phyloP scores from a whole-genome alignment of 2,329 filamentous ascomycete species.

The Coniochaeta sp. region DNA sequence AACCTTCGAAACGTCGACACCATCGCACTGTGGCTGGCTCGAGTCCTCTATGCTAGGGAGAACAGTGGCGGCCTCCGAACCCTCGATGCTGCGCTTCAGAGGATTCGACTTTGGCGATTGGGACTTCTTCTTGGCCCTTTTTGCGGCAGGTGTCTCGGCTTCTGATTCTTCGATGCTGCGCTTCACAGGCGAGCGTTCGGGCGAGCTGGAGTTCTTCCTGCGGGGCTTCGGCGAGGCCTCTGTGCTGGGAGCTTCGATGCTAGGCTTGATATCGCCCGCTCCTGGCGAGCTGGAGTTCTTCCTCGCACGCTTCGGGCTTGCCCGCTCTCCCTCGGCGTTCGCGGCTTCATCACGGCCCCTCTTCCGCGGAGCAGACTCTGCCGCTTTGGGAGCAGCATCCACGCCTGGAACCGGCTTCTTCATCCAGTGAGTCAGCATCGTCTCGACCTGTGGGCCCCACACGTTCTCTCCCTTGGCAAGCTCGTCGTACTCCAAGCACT shows the following conservation, averaged over 20 bases:
- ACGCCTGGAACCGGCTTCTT: slow-evolving; percentile 6
- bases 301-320: not conserved
- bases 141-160: not conserved
- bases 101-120: not conserved
- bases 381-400: not conserved
- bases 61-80: not conserved
- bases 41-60: not conserved
- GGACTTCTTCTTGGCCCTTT: not conserved
- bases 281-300: slow-evolving; percentile 1
- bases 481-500: slow-evolving; percentile 73
- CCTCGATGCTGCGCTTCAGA: not conserved
- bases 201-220: not conserved
- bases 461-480: slow-evolving; percentile 68
- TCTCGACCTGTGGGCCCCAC: slow-evolving; percentile 70
- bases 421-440: slow-evolving; percentile 36
- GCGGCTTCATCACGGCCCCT: not conserved
- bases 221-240: not conserved
- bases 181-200: not conserved
- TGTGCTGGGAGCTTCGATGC: not conserved
- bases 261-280: not conserved
- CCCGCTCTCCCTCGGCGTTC: not conserved
- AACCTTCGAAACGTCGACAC: not conserved
- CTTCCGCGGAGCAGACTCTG: not conserved
- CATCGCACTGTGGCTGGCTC: not conserved
- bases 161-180: not conserved